phyloP scores from a whole-genome alignment of 805 yeast genomes.

The Wickerhamiella siamensis region DNA sequence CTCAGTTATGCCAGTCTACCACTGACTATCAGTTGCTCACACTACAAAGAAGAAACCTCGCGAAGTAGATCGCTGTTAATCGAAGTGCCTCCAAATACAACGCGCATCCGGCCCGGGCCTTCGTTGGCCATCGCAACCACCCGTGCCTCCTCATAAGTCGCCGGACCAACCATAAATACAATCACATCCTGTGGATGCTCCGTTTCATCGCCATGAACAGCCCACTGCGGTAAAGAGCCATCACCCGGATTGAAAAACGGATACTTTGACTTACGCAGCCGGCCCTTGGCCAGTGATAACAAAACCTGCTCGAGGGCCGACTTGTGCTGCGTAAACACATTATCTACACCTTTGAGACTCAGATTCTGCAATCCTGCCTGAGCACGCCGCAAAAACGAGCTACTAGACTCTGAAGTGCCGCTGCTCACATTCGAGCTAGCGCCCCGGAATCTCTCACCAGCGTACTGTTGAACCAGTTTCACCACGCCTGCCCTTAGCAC shows the following conservation, averaged over 20 bases:
- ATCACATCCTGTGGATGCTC: constrained; percentile 27
- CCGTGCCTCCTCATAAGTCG: constrained; percentile 84
- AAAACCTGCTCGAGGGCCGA: constrained; percentile 50
- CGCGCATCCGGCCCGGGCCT: constrained; percentile 36
- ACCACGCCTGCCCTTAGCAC: constrained; percentile 33
- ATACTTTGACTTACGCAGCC: constrained; percentile 28
- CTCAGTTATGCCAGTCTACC: no score
- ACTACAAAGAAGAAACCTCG: not conserved
- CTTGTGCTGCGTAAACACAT: constrained; percentile 76
- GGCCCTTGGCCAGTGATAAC: constrained; percentile 29
- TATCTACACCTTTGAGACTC: constrained; percentile 29
- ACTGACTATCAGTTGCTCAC: not conserved
- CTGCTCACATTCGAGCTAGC: constrained; percentile 25
- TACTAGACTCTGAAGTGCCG: constrained; percentile 12
- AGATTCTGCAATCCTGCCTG: constrained; percentile 31
- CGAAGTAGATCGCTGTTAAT: constrained; percentile 1
- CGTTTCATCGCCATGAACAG: constrained; percentile 13
- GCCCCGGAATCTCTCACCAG: constrained; percentile 33
- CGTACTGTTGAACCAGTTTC: constrained; percentile 29
- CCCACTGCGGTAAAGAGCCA: constrained; percentile 19
- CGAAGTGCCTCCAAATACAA: constrained; percentile 66
- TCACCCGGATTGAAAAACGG: constrained; percentile 32
- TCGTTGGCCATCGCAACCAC: constrained; percentile 59
- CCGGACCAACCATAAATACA: constrained; percentile 58
- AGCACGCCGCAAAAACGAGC: constrained; percentile 28